phyloP scores from a whole-genome alignment of 768 basidiomycete genomes.

The Lentinula aciculospora region DNA sequence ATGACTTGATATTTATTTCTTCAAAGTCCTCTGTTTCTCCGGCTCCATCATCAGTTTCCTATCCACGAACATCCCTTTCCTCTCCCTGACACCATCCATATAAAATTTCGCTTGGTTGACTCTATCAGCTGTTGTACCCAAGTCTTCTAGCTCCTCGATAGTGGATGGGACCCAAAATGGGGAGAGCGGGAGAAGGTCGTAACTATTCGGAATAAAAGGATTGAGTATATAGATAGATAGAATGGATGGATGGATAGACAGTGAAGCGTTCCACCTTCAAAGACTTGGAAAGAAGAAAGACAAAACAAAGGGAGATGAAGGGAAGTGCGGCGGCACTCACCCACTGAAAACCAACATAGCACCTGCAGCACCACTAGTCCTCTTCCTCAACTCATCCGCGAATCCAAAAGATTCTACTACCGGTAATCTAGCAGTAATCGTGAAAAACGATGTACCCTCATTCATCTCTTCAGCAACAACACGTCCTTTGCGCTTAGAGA shows the following conservation, averaged over 20 bases:
- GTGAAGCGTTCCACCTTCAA: too few relatives aligned
- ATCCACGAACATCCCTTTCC: conserved; percentile 96
- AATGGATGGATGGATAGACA: too few relatives aligned
- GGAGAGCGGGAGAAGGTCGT: conserved; percentile 89
- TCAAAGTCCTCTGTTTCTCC: conserved; percentile 93
- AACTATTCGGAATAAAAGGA: conserved; percentile 37
- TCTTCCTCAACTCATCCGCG: conserved; percentile 92
- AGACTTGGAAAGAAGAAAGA: too few relatives aligned
- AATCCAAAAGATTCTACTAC: conserved; percentile 98
- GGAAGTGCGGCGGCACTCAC: conserved; percentile 46
- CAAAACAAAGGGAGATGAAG: too few relatives aligned
- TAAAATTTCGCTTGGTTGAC: conserved; percentile 91
- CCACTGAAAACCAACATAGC: conserved; percentile 97
- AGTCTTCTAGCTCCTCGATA: conserved; percentile 92
- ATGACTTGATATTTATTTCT: too few relatives aligned
- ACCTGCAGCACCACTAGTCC: conserved; percentile 94
- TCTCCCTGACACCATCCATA: conserved; percentile 83
- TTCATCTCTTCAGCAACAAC: conserved; percentile 99
- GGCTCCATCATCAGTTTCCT: conserved; percentile 87
- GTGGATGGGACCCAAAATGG: conserved; percentile 99
- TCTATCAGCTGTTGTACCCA: conserved; percentile 94
- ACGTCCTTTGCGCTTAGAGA: conserved; percentile 83
- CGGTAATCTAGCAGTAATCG: conserved; percentile 83
- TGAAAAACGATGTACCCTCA: conserved; percentile 94
- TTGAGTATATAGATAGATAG: too few relatives aligned